Conservation (phyloP, 148 eudicot species). For the Drosera capensis region DNA sequence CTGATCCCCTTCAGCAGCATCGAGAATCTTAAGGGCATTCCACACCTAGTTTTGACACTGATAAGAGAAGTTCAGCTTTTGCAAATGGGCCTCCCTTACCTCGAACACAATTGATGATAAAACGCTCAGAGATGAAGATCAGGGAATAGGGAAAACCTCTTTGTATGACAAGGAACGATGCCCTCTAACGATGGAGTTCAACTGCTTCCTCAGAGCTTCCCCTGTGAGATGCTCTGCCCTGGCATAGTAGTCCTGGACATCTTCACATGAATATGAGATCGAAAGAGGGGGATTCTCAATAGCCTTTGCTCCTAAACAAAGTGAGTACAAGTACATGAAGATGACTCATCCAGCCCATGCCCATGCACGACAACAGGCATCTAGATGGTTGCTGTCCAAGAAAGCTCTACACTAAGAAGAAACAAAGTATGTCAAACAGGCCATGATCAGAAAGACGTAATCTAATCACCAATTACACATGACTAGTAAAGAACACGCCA, state of each 20-base stretch:
- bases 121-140: no score
- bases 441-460: no score
- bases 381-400: neutral
- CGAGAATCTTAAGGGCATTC: slow-evolving; percentile 56
- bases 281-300: slow-evolving; percentile 8
- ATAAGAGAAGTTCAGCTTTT: slow-evolving; percentile 6
- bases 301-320: slow-evolving; percentile 20
- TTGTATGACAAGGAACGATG: slow-evolving; percentile 36
- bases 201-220: slow-evolving; percentile 22
- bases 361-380: neutral
- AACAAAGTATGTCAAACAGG: no score
- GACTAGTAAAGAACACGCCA: no score
- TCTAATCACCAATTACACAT: no score
- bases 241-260: slow-evolving; percentile 23
- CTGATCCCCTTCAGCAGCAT: slow-evolving; percentile 28
- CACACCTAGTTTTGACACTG: slow-evolving; percentile 33
- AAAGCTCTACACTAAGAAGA: neutral
- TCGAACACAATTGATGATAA: neutral
- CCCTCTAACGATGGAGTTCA: slow-evolving; percentile 27
- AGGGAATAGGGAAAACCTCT: no score
- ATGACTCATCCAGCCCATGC: slow-evolving; percentile 7
- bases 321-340: slow-evolving; percentile 17
- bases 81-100: neutral
- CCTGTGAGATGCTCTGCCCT: slow-evolving; percentile 22
- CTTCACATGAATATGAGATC: slow-evolving; percentile 23